Evolutionary conservation across 2,329 filamentous ascomycete genomes (phyloP), one percentile per base, ranked within the genome.

Genomic region (Xylaria sp.): DNA sequence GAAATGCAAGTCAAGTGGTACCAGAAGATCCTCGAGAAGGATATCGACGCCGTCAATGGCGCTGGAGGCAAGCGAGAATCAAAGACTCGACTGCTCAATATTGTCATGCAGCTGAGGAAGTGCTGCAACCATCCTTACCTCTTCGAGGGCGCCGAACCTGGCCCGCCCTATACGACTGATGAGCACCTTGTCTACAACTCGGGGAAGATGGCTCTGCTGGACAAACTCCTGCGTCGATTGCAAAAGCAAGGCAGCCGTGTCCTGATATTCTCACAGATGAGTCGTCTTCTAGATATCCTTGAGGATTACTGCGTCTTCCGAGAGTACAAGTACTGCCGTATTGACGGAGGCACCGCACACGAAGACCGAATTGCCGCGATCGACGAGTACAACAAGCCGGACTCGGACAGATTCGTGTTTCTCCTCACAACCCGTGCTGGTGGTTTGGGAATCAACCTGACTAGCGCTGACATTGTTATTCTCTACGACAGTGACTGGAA

Each of bases 1-100:
- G 92, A 97, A 53, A 99, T 99, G 94, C 94, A 99, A 72, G 85
- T 97, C 63, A 96, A 94, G 70, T 99, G 94, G 93, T 99, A 99
- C 70, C 90, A 96, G 73, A 97, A 97, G 77, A 99, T 99, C 64
- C 79, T 99, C 2, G 94, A 99, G 69, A 99, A 97, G 76, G 94
- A 99, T 68, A 99, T 99, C 58, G 94, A 99, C 72, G 94, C 94
- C 13, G 93, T 99, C 66, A 99, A 99, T 64, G 94, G 94, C 57
- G 94, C 93, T 24, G 91, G 89, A 60, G 94, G 94, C 46, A 99
- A 97, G 76, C 89, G 92, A 56, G 94, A 99, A 75, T 97, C 93
- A 26, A 99, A 99, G 78, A 99, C 94, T 1, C 87, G 94, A 60
- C 83, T 99, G 19, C 81, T 99, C 61, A 99, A 99, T 75, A 99